phyloP scores from a whole-genome alignment of 257 asterid genomes.

The Fraxinus pennsylvanica region DNA sequence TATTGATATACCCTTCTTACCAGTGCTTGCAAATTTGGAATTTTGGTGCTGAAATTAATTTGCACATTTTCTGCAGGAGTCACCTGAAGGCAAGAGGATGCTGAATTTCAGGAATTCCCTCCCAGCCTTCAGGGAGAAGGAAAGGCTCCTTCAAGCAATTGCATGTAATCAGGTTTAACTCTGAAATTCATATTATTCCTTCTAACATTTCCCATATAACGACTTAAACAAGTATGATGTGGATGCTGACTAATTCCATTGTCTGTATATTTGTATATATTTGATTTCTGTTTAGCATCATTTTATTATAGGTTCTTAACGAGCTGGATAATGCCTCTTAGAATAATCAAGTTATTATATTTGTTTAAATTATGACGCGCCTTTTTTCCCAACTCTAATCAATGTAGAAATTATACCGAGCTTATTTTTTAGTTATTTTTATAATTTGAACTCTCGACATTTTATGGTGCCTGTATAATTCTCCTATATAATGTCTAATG shows the following conservation, averaged over 20 bases:
- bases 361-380: not conserved
- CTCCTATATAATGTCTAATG: not conserved
- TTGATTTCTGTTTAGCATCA: not conserved
- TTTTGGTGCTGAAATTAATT: conserved; percentile 1
- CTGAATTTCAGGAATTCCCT: conserved; percentile 85
- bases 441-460: not conserved
- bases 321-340: not conserved
- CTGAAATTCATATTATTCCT: conserved; percentile 16
- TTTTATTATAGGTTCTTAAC: not conserved
- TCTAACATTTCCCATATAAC: conserved; percentile 18
- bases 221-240: not conserved
- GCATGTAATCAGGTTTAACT: conserved; percentile 83
- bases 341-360: not conserved
- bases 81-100: conserved; percentile 92
- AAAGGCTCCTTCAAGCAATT: conserved; percentile 89
- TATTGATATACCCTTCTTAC: not conserved
- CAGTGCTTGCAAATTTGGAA: not conserved
- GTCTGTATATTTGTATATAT: not conserved
- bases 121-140: conserved; percentile 91
- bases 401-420: not conserved
- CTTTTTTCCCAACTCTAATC: not conserved
- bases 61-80: conserved; percentile 55
- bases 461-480: not conserved
- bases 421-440: not conserved
- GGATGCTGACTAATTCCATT: not conserved